Evolutionary conservation across 31 red algal genomes (phyloP).

Genomic region (Odonthalia washingtoniensis): DNA sequence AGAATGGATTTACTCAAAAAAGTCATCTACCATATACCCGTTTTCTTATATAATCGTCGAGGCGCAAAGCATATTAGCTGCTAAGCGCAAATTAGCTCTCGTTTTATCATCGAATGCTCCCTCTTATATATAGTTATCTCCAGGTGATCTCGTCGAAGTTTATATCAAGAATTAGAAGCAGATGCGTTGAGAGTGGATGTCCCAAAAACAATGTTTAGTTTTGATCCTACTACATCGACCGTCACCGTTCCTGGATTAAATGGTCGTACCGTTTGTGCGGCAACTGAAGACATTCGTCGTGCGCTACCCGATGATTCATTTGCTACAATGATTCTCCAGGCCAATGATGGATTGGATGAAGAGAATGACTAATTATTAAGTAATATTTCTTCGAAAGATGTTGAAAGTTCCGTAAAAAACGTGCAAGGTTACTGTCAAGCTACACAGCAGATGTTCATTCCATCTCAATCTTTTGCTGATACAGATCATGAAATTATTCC

Average conservation of each 20-base stretch:
- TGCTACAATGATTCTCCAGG: not conserved
- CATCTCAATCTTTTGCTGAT: no score
- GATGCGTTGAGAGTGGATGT: not conserved
- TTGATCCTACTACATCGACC: not conserved
- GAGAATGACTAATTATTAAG: not conserved
- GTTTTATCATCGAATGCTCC: not conserved
- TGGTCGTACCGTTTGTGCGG: not conserved
- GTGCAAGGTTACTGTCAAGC: not conserved
- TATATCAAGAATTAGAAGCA: not conserved
- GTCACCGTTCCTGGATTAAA: not conserved
- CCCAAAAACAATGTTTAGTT: not conserved
- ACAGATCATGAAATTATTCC: no score
- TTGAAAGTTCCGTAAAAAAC: not conserved
- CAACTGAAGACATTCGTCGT: conserved; percentile 3
- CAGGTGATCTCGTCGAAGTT: conserved; percentile 15
- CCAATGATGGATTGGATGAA: conserved; percentile 22
- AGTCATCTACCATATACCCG: no score
- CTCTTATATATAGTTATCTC: not conserved
- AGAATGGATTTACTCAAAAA: no score
- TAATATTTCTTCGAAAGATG: not conserved
- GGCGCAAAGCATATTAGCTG: no score
- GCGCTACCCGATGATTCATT: not conserved
- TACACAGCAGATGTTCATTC: no score
- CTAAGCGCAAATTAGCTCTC: no score
- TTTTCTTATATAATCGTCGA: no score